Conservation (phyloP, 179 eudicot species). For the Corrigiola litoralis region DNA sequence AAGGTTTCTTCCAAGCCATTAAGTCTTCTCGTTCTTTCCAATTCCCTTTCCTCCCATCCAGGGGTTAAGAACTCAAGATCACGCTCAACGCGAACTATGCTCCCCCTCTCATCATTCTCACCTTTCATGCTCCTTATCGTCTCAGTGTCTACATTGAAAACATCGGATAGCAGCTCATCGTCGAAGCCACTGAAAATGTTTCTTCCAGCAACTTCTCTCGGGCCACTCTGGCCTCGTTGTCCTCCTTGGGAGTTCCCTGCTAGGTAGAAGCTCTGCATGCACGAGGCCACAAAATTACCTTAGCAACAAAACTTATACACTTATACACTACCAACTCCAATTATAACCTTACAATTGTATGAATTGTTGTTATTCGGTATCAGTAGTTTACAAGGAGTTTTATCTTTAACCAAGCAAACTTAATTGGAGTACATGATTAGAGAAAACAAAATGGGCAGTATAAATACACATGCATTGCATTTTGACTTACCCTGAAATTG, state of each 20-base stretch:
- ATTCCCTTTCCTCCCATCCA: constrained; percentile 10
- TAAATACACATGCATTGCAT: neutral
- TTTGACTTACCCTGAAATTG: constrained; percentile 31
- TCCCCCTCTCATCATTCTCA: constrained; percentile 40
- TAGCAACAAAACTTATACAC: no score
- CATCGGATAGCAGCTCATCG: constrained; percentile 27
- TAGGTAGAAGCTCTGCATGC: constrained; percentile 45
- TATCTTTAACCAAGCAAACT: no score
- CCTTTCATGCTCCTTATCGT: constrained; percentile 30
- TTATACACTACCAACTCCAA: no score
- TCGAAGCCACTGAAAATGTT: constrained; percentile 47
- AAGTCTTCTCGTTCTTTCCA: neutral
- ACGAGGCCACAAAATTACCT: no score
- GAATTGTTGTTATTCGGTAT: no score
- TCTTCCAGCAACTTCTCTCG: constrained; percentile 11
- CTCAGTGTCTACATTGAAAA: constrained; percentile 29
- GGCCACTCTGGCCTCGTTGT: constrained; percentile 3
- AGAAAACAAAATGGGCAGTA: neutral
- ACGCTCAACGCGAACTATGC: constrained; percentile 37
- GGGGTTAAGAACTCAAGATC: constrained; percentile 34
- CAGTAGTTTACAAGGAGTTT: no score
- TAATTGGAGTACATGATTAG: neutral
- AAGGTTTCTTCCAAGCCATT: constrained; percentile 44
- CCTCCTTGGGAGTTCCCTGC: constrained; percentile 42
- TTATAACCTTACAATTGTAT: no score